Evolutionary conservation across 768 basidiomycete genomes (phyloP).

Genomic region (Pleurotus cornucopiae): DNA sequence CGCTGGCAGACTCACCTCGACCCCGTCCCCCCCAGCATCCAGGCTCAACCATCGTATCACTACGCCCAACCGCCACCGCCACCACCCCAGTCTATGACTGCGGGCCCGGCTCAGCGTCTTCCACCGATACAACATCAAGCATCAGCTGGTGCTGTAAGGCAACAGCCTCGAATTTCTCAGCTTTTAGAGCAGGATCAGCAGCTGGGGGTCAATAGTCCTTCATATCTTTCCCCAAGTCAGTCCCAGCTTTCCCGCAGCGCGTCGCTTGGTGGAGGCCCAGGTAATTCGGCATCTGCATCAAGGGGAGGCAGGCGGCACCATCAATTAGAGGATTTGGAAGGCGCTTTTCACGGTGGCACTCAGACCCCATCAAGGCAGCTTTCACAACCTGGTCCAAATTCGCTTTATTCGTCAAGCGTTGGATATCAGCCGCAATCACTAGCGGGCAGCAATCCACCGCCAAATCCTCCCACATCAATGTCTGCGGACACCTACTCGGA

Average conservation of each 20-base stretch:
- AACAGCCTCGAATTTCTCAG: constrained; percentile 57
- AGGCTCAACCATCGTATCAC: constrained; percentile 42
- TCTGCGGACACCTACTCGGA: constrained; percentile 42
- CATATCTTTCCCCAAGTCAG: constrained; percentile 49
- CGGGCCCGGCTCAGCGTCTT: constrained; percentile 40
- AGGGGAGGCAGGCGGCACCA: constrained; percentile 58
- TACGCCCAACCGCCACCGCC: constrained; percentile 56
- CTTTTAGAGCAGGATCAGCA: constrained; percentile 63
- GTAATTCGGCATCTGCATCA: constrained; percentile 30
- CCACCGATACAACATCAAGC: constrained; percentile 45
- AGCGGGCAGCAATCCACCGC: constrained; percentile 25
- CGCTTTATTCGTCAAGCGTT: constrained; percentile 57
- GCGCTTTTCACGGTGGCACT: constrained; percentile 36
- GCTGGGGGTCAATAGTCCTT: constrained; percentile 34
- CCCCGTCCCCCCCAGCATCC: constrained; percentile 40
- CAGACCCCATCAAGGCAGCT: constrained; percentile 35
- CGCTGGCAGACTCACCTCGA: constrained; percentile 67
- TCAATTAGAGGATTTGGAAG: constrained; percentile 65
- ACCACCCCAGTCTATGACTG: constrained; percentile 36
- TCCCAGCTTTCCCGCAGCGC: constrained; percentile 61
- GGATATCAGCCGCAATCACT: constrained; percentile 54
- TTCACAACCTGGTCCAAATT: constrained; percentile 31
- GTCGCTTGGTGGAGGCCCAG: constrained; percentile 51
- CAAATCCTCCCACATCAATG: constrained; percentile 31
- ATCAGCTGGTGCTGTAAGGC: constrained; percentile 37